Evolutionary conservation across 2,329 filamentous ascomycete genomes (phyloP).

Genomic region (Ascochyta fabae): DNA sequence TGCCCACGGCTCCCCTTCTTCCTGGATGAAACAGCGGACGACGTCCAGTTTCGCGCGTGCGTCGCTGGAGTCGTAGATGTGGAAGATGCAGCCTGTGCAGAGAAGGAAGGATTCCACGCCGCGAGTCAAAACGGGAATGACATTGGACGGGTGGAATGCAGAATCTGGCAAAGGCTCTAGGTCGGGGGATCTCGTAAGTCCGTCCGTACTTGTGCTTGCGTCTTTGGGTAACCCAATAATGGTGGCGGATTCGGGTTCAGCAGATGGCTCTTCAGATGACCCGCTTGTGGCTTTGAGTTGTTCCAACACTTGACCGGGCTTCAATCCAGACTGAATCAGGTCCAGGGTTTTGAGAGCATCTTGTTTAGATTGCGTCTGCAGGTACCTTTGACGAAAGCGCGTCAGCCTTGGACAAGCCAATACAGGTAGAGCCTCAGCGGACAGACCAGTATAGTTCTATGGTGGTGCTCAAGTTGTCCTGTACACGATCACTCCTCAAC

Average conservation of each 20-base stretch:
- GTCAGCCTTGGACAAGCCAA: neutral
- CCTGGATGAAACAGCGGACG: neutral
- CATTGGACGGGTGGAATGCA: neutral
- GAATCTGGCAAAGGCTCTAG: no score
- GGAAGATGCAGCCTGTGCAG: neutral
- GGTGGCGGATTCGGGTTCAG: no score
- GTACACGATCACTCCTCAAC: no score
- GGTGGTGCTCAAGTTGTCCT: neutral
- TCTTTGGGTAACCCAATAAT: no score
- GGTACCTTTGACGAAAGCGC: neutral
- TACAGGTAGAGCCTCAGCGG: no score
- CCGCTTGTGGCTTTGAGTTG: neutral
- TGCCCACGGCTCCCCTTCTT: neutral
- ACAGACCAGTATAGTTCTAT: slow-evolving; percentile 1
- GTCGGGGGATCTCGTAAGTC: no score
- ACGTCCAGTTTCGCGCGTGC: neutral
- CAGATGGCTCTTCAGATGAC: no score
- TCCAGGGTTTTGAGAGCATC: neutral
- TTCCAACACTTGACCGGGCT: neutral
- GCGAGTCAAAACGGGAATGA: neutral
- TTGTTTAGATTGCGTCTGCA: neutral
- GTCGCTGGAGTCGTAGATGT: neutral
- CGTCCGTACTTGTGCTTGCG: no score
- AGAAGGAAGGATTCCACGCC: neutral
- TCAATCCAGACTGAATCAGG: neutral